A percentile compares a stretch with the other conserved stretches of the same genome.
These are phyloP conservation scores for Symmetrospora coprosmae DNA, from an alignment of 768 basidiomycete species.

Conservation along the genomic window DNA sequence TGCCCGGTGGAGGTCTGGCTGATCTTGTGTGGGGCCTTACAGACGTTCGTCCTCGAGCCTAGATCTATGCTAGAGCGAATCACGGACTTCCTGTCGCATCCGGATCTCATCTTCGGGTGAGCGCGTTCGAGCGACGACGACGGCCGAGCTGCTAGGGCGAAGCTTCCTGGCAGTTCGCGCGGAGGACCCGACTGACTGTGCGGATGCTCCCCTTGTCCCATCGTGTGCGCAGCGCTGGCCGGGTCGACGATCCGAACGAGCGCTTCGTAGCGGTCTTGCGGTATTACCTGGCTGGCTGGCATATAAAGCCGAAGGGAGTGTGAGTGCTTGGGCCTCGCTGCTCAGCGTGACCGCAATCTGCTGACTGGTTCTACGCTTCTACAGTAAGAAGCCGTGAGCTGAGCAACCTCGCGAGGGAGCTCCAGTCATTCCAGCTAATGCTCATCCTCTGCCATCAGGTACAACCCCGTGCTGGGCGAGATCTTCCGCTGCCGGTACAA, in stretches of 20 bases:
- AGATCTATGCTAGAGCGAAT: conserved; percentile 95
- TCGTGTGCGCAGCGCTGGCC: conserved; percentile 50
- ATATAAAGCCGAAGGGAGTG: conserved; percentile 86
- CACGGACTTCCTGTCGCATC: conserved; percentile 98
- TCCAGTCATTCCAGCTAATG: neutral
- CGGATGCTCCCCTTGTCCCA: neutral
- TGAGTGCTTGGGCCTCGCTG: neutral
- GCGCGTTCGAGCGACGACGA: too few species aligned
- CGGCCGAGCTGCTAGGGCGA: too few species aligned
- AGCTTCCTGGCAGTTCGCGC: too few species aligned
- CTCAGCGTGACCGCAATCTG: too few species aligned
- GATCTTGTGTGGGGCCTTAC: conserved; percentile 25
- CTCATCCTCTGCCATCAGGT: conserved; percentile 42
- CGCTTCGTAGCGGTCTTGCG: conserved; percentile 78
- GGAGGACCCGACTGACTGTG: too few species aligned
- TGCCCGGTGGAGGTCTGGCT: too few species aligned
- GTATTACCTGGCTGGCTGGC: conserved; percentile 98
- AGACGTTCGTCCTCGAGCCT: conserved; percentile 80
- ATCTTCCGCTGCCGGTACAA: conserved; percentile 94
- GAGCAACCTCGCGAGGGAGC: neutral
- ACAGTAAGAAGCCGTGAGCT: conserved; percentile 89
- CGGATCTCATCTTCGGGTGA: conserved; percentile 88
- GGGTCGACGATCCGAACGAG: conserved; percentile 69
- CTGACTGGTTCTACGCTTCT: conserved; percentile 19
- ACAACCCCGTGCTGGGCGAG: conserved; percentile 93